phyloP scores from a whole-genome alignment of 352 stramenopile genomes.

The Phytophthora brassicae region DNA sequence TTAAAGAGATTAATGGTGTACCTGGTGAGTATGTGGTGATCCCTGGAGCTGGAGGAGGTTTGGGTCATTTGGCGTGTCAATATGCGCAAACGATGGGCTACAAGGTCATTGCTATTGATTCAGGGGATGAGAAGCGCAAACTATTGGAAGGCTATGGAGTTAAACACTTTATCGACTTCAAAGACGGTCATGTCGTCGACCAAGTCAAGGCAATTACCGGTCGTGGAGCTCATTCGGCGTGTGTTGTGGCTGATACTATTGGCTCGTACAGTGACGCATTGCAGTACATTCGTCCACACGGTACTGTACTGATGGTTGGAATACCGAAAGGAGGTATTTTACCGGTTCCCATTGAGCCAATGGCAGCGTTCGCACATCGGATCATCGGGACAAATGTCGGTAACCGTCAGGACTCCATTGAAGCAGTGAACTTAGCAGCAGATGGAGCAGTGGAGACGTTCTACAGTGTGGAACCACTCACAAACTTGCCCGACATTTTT shows the following conservation, averaged over 20 bases:
- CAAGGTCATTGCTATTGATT: constrained; percentile 72
- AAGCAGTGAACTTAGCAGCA: constrained; percentile 52
- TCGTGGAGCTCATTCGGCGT: constrained; percentile 53
- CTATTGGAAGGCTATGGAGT: constrained; percentile 61
- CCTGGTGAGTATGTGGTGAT: constrained; percentile 56
- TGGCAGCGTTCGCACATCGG: constrained; percentile 40
- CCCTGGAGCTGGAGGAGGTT: constrained; percentile 57
- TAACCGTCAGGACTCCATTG: constrained; percentile 56
- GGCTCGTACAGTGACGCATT: constrained; percentile 49
- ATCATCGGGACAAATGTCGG: constrained; percentile 56
- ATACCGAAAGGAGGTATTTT: constrained; percentile 48
- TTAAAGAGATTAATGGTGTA: constrained; percentile 56
- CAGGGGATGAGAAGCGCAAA: constrained; percentile 55
- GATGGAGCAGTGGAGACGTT: constrained; percentile 47
- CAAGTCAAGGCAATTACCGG: constrained; percentile 45
- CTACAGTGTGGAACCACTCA: constrained; percentile 40
- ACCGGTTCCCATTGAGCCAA: constrained; percentile 30
- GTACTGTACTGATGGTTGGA: constrained; percentile 68
- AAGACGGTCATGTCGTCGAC: constrained; percentile 44
- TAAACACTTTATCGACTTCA: constrained; percentile 70
- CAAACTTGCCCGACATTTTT: constrained; percentile 44
- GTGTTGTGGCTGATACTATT: constrained; percentile 73
- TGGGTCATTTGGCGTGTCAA: constrained; percentile 81
- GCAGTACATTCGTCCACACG: constrained; percentile 63
- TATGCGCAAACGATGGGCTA: constrained; percentile 65